Conservation (phyloP, 169 alveolate species). For the Ichthyophthirius multifiliis region DNA sequence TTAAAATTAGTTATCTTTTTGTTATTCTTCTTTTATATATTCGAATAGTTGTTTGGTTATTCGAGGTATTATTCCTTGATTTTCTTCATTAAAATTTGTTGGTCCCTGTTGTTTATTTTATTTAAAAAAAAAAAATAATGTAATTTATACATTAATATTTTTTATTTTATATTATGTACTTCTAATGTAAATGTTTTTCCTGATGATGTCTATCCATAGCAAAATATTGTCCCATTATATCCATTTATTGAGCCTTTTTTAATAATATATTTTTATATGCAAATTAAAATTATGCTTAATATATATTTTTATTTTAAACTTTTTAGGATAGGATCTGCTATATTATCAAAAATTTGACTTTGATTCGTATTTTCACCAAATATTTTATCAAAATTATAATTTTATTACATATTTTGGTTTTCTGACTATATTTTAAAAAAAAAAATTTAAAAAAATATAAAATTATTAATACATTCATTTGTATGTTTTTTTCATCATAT, state of each 20-base stretch:
- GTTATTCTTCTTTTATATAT: conserved; percentile 53
- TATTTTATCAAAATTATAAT: conserved; percentile 62
- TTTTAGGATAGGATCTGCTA: conserved; percentile 62
- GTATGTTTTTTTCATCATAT: conserved; percentile 38
- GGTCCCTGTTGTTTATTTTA: conserved; percentile 60
- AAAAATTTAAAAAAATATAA: conserved; percentile 43
- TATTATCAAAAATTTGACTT: conserved; percentile 53
- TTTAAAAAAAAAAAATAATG: background rate
- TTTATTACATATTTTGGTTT: conserved; percentile 49
- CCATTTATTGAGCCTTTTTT: conserved; percentile 67
- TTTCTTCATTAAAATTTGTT: conserved; percentile 54
- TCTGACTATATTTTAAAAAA: no score
- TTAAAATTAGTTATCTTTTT: conserved; percentile 51
- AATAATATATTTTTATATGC: no score
- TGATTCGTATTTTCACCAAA: conserved; percentile 63
- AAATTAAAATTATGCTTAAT: no score
- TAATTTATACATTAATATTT: conserved; percentile 8
- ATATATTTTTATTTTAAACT: no score
- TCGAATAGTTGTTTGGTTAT: conserved; percentile 68
- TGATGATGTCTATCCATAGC: conserved; percentile 82
- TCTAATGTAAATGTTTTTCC: conserved; percentile 86
- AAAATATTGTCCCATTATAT: conserved; percentile 78
- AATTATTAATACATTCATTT: conserved; percentile 36
- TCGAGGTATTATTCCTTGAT: conserved; percentile 62
- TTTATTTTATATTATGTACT: conserved; percentile 38